These are phyloP conservation scores for Kodamaea derodonti DNA, from an alignment of 1,139 yeast species.

Conservation along the genomic window DNA sequence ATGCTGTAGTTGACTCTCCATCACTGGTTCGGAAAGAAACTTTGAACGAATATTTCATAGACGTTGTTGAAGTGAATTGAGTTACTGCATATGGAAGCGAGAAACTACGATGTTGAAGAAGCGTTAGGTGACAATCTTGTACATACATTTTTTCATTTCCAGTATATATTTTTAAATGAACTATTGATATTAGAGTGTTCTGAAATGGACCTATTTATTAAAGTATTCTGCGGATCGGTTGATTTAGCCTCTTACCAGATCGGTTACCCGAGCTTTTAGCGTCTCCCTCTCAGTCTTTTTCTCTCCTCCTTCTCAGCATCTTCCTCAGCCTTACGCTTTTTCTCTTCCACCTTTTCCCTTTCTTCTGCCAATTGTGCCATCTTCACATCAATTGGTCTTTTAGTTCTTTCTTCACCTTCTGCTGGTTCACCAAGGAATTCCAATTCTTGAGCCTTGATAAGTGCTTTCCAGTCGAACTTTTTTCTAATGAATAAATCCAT, in stretches of 20 bases:
- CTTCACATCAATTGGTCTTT: constrained; percentile 44
- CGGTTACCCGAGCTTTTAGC: too few relatives aligned
- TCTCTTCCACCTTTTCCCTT: constrained; percentile 26
- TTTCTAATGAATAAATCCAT: constrained; percentile 74
- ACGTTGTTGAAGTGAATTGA: constrained; percentile 8
- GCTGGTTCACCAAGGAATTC: constrained; percentile 33
- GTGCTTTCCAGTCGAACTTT: constrained; percentile 77
- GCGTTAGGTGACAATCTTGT: too few relatives aligned
- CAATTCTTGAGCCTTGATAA: constrained; percentile 68
- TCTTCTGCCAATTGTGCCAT: constrained; percentile 39
- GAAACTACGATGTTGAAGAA: too few relatives aligned
- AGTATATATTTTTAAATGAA: too few relatives aligned
- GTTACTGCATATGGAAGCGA: too few relatives aligned
- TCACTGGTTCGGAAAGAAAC: constrained; percentile 50
- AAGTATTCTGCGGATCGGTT: too few relatives aligned
- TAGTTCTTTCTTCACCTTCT: constrained; percentile 19
- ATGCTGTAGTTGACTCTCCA: constrained; percentile 86
- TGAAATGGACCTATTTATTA: too few relatives aligned
- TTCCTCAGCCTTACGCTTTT: constrained; percentile 16
- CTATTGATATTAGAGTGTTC: too few relatives aligned
- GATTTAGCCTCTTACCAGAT: too few relatives aligned
- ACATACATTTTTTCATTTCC: too few relatives aligned
- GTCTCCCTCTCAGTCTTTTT: constrained; percentile 29
- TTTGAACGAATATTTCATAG: constrained; percentile 49
- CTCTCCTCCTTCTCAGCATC: constrained; percentile 15